phyloP scores from a whole-genome alignment of 108 stramenopile genomes.

The Epithemia pelagica region DNA sequence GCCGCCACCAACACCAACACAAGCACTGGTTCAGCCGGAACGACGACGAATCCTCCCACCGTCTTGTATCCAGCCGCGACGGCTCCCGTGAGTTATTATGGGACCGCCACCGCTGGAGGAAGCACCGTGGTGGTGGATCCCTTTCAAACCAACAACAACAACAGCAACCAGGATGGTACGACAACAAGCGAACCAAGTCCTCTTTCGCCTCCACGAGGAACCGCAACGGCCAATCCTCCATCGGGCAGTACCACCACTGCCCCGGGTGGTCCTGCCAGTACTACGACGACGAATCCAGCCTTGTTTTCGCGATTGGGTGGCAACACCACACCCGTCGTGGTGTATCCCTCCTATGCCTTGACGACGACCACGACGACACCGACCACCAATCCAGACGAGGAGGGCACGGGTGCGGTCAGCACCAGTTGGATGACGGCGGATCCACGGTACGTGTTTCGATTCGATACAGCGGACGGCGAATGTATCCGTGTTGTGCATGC shows the following conservation, averaged over 20 bases:
- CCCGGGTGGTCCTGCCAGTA: not conserved
- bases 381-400: not conserved
- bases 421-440: not conserved
- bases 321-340: not conserved
- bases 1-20: too few species aligned
- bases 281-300: slow-evolving; percentile 6
- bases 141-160: too few species aligned
- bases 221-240: not conserved
- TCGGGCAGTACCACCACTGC: not conserved
- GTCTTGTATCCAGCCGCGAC: too few species aligned
- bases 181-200: not conserved
- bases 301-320: slow-evolving; percentile 35
- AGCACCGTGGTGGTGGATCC: too few species aligned
- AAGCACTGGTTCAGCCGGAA: too few species aligned
- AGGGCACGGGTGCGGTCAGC: not conserved
- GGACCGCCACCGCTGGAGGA: too few species aligned
- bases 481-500: not conserved
- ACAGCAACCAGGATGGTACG: not conserved
- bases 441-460: not conserved
- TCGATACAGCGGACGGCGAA: too few species aligned
- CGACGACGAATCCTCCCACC: too few species aligned
- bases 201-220: not conserved
- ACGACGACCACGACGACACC: too few species aligned
- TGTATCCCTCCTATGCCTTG: not conserved
- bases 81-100: too few species aligned